phyloP scores from a whole-genome alignment of 805 yeast genomes.

The Candida verbasci region DNA sequence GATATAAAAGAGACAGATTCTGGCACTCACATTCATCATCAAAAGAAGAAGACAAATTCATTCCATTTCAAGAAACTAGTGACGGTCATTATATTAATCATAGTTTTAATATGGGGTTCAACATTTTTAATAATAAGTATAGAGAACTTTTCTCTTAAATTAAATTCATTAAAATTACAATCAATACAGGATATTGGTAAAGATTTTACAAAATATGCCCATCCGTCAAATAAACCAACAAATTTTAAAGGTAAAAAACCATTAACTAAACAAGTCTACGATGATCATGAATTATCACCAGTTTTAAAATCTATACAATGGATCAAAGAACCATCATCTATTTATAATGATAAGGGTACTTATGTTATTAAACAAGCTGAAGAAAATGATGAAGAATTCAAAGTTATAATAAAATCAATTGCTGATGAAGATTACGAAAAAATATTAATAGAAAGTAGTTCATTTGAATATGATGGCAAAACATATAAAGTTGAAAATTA shows the following conservation, averaged over 20 bases:
- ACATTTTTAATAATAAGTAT: conserved; percentile 24
- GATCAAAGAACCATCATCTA: conserved; percentile 53
- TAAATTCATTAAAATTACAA: conserved; percentile 1
- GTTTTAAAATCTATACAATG: conserved; percentile 58
- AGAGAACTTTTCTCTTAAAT: conserved; percentile 11
- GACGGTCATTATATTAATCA: conserved; percentile 16
- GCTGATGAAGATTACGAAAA: conserved; percentile 42
- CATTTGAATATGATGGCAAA: conserved; percentile 35
- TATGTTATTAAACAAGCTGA: conserved; percentile 40
- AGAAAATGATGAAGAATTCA: conserved; percentile 27
- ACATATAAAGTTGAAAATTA: conserved; percentile 48
- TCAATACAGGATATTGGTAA: conserved; percentile 4
- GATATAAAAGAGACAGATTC: background rate
- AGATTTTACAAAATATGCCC: conserved; percentile 6
- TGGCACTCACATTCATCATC: background rate
- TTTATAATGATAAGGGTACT: conserved; percentile 58
- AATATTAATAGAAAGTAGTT: conserved; percentile 46
- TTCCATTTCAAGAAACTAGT: conserved; percentile 1
- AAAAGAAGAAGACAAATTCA: background rate
- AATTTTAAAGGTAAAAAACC: conserved; percentile 18
- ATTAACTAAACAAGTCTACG: conserved; percentile 37
- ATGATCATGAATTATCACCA: conserved; percentile 52
- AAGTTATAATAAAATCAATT: conserved; percentile 54
- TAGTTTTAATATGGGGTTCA: conserved; percentile 34
- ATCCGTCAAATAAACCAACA: conserved; percentile 8